Evolutionary conservation across 306 rosid species (phyloP).

Genomic region (Acacia crassicarpa): DNA sequence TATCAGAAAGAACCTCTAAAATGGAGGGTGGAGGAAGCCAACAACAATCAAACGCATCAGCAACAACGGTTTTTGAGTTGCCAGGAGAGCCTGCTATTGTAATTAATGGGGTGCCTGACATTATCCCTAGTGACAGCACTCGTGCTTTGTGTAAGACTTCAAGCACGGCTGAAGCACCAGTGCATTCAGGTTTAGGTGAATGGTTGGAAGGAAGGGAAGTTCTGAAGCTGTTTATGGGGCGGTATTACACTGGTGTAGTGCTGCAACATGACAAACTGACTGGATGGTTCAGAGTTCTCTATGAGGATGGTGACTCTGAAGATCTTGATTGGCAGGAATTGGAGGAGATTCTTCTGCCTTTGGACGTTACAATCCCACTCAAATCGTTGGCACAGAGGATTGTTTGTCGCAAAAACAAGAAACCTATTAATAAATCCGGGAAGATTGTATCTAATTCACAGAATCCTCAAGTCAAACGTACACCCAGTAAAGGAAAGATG

Average conservation of each 20-base stretch:
- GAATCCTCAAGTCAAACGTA: slow-evolving; percentile 34
- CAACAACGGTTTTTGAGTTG: slow-evolving; percentile 45
- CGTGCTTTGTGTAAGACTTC: slow-evolving; percentile 11
- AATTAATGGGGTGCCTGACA: slow-evolving; percentile 68
- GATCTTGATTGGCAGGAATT: slow-evolving; percentile 87
- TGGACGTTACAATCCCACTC: slow-evolving; percentile 68
- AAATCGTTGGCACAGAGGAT: slow-evolving; percentile 60
- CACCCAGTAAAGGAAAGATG: slow-evolving; percentile 40
- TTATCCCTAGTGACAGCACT: slow-evolving; percentile 30
- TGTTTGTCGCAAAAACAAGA: slow-evolving; percentile 47
- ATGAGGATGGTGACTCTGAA: slow-evolving; percentile 84
- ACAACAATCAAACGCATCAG: slow-evolving; percentile 40
- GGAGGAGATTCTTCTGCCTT: slow-evolving; percentile 72
- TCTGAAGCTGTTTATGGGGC: slow-evolving; percentile 65
- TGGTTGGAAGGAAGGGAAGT: slow-evolving; percentile 87
- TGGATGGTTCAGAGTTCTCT: slow-evolving; percentile 77
- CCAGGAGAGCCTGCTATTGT: slow-evolving; percentile 87
- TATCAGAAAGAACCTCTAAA: slow-evolving; percentile 4
- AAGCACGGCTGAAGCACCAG: slow-evolving; percentile 22
- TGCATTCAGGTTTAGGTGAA: slow-evolving; percentile 54
- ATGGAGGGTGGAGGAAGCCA: slow-evolving; percentile 47
- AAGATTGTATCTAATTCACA: slow-evolving; percentile 33
- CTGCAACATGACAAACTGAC: slow-evolving; percentile 57
- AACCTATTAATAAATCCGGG: slow-evolving; percentile 38
- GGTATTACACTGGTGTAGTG: slow-evolving; percentile 59